Percentiles rank a stretch among this genome's conserved stretches.
These are phyloP conservation scores for Trichomonascus vanleenenianus DNA, from an alignment of 805 yeast species.

Conservation along the genomic window DNA sequence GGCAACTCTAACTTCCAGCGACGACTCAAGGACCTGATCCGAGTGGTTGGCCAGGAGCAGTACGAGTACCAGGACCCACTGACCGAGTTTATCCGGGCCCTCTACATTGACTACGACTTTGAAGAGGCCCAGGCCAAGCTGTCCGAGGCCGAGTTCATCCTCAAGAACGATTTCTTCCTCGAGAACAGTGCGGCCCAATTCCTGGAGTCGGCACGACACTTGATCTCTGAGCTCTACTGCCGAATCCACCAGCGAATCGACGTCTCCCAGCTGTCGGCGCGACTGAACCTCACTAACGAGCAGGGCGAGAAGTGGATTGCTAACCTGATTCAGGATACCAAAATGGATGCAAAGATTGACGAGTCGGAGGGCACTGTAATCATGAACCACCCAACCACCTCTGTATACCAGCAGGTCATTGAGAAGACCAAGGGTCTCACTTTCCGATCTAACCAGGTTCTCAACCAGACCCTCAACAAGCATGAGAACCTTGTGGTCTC, in stretches of 20 bases:
- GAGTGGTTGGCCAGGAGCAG: constrained; percentile 51
- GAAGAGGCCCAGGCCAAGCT: constrained; percentile 44
- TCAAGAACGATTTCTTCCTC: constrained; percentile 53
- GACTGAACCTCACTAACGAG: constrained; percentile 38
- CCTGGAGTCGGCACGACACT: constrained; percentile 40
- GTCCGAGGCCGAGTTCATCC: constrained; percentile 38
- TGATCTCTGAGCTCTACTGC: constrained; percentile 47
- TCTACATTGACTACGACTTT: constrained; percentile 54
- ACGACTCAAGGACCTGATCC: constrained; percentile 49
- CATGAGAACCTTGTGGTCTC: background rate
- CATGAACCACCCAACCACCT: constrained; percentile 45
- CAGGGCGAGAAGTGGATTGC: constrained; percentile 48
- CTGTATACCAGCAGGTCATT: constrained; percentile 59
- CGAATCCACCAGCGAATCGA: constrained; percentile 46
- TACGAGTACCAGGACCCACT: constrained; percentile 63
- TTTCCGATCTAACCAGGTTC: constrained; percentile 50
- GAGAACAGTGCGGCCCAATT: constrained; percentile 35
- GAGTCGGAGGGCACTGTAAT: constrained; percentile 45
- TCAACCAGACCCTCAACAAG: constrained; percentile 17
- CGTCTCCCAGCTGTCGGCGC: constrained; percentile 37
- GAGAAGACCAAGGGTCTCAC: constrained; percentile 61
- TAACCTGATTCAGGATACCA: constrained; percentile 40
- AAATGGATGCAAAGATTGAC: constrained; percentile 47
- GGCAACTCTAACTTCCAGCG: constrained; percentile 37
- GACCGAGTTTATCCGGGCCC: constrained; percentile 45